phyloP scores from a whole-genome alignment of 1,284 basidiomycete species.

The Apiotrichum akiyoshidainum region DNA sequence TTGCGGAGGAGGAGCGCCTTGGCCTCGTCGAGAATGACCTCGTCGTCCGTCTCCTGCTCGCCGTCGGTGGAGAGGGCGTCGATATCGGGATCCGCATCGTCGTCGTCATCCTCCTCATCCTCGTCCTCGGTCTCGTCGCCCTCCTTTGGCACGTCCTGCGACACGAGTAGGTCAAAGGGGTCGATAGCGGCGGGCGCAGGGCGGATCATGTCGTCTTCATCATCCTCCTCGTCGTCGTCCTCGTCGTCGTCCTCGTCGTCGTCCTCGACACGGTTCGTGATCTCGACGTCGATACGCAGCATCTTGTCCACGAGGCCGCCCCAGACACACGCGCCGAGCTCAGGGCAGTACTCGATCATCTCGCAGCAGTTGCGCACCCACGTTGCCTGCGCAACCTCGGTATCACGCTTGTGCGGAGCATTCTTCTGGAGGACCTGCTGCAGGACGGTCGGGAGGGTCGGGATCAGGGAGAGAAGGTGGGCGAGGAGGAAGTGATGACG shows the following conservation, averaged over 20 bases:
- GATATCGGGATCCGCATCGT: constrained; percentile 52
- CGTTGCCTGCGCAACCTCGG: constrained; percentile 73
- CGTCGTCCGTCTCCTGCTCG: constrained; percentile 59
- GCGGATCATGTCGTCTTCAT: constrained; percentile 27
- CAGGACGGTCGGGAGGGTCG: constrained; percentile 79
- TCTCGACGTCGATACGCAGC: constrained; percentile 95
- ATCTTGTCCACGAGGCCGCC: constrained; percentile 83
- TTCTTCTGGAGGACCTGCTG: constrained; percentile 76
- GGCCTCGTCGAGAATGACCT: constrained; percentile 53
- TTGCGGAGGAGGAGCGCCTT: constrained; percentile 54
- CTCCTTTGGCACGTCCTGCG: constrained; percentile 54
- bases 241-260: constrained; percentile 67
- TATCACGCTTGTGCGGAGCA: constrained; percentile 92
- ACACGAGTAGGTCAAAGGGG: constrained; percentile 75
- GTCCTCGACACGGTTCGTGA: constrained; percentile 92
- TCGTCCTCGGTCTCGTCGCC: constrained; percentile 55
- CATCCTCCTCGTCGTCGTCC: constrained; percentile 59
- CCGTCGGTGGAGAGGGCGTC: constrained; percentile 51
- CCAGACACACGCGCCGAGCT: constrained; percentile 79
- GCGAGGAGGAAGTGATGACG: constrained; percentile 80
- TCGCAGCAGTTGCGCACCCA: constrained; percentile 88
- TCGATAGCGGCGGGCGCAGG: constrained; percentile 64
- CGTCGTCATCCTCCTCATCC: constrained; percentile 58
- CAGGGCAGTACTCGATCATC: constrained; percentile 83
- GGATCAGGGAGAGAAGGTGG: constrained; percentile 82